Evolutionary conservation across 352 stramenopile species (phyloP).

Genomic region (Achlya hypogyna): DNA sequence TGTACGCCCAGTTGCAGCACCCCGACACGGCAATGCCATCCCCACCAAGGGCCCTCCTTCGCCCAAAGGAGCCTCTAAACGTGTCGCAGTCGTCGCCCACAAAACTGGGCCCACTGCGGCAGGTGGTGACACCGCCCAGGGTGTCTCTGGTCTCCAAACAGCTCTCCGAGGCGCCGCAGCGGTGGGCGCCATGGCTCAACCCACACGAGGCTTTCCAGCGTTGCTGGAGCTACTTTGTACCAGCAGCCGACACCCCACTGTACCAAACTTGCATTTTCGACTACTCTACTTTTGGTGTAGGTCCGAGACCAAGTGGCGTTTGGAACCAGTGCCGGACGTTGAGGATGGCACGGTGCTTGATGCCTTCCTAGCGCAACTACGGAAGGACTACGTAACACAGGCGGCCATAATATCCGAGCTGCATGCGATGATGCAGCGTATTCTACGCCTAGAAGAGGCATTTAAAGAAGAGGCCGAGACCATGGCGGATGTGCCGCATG

Average conservation of each 20-base stretch:
- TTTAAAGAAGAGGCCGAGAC: constrained; percentile 43
- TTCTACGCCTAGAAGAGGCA: constrained; percentile 41
- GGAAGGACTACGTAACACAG: constrained; percentile 32
- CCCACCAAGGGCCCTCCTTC: background rate
- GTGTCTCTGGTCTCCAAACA: no score
- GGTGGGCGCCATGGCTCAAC: no score
- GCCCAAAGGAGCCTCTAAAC: background rate
- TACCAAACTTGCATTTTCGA: no score
- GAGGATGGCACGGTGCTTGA: constrained; percentile 27
- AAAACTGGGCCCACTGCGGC: background rate
- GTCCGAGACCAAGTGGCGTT: no score
- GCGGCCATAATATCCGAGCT: constrained; percentile 49
- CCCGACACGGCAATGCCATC: background rate
- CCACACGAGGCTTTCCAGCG: no score
- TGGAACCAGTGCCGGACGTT: background rate
- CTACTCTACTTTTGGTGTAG: no score
- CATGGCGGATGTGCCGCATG: constrained; percentile 33
- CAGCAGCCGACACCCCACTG: no score
- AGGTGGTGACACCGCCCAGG: background rate
- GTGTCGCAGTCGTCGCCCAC: background rate
- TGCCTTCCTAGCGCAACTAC: constrained; percentile 35
- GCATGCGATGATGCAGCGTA: constrained; percentile 60
- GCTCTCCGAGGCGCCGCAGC: no score
- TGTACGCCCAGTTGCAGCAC: background rate
- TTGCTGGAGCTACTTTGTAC: no score